These are phyloP conservation scores for Uromyces viciae-fabae DNA, from an alignment of 1,284 basidiomycete species.

Conservation along the genomic window DNA sequence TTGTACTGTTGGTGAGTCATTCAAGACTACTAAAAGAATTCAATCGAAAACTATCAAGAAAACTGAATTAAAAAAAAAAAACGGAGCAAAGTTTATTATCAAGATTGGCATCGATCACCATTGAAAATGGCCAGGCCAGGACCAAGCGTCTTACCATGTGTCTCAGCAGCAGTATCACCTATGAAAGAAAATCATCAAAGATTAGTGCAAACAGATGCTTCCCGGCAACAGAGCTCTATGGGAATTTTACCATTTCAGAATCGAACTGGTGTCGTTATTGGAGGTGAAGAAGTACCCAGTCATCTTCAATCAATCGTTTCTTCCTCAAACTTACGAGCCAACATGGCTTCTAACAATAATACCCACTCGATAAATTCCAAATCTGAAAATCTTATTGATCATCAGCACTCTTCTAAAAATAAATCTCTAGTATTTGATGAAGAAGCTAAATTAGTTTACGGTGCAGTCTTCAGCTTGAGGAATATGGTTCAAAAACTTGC, in stretches of 20 bases:
- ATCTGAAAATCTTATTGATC: neutral
- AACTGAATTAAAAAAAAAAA: neutral
- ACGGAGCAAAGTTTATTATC: slow-evolving; percentile 35
- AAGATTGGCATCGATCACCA: slow-evolving; percentile 44
- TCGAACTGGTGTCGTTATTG: slow-evolving; percentile 6
- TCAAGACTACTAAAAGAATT: neutral
- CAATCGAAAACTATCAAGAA: neutral
- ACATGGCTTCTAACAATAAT: neutral
- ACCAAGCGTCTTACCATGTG: slow-evolving; percentile 31
- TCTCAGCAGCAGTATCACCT: slow-evolving; percentile 30
- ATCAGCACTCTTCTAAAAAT: neutral
- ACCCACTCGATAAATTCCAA: neutral
- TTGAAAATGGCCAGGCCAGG: slow-evolving; percentile 28
- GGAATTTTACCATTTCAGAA: slow-evolving; percentile 24
- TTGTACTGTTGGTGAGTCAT: slow-evolving; percentile 25
- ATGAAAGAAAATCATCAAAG: neutral
- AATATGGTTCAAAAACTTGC: slow-evolving; percentile 89
- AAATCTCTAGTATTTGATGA: slow-evolving; percentile 80
- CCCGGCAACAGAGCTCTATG: slow-evolving; percentile 15
- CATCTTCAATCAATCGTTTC: neutral
- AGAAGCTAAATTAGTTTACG: slow-evolving; percentile 95
- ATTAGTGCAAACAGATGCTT: neutral
- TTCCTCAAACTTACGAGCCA: neutral
- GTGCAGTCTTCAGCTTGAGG: slow-evolving; percentile 81
- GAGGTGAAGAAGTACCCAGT: slow-evolving; percentile 24